These are phyloP conservation scores for Lupinus albus DNA, from an alignment of 306 rosid species.

Conservation along the genomic window DNA sequence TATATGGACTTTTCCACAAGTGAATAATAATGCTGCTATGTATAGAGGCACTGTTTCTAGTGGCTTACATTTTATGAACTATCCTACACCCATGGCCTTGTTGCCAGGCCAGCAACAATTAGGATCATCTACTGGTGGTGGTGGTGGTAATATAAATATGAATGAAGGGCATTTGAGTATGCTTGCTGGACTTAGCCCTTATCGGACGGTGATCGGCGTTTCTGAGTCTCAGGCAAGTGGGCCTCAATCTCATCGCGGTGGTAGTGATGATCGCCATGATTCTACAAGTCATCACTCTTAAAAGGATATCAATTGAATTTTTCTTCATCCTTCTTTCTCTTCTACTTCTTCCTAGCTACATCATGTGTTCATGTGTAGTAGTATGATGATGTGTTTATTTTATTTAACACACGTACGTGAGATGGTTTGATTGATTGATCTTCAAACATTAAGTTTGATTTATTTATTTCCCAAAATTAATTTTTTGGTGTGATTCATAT, in stretches of 20 bases:
- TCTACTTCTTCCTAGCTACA: conserved; percentile 19
- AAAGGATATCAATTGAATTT: conserved; percentile 26
- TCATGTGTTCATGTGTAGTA: too few species aligned
- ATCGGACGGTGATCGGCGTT: conserved; percentile 47
- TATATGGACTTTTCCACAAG: conserved; percentile 83
- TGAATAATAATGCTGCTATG: conserved; percentile 57
- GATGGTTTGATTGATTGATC: conserved; percentile 57
- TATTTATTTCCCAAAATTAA: conserved; percentile 34
- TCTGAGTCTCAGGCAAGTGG: conserved; percentile 63
- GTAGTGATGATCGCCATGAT: conserved; percentile 58
- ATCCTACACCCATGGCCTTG: conserved; percentile 64
- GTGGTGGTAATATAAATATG: conserved; percentile 33
- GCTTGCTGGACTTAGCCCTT: conserved; percentile 62
- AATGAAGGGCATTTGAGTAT: conserved; percentile 61
- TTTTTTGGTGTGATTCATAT: conserved; percentile 65
- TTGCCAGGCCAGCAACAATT: conserved; percentile 57
- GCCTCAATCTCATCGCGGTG: conserved; percentile 65
- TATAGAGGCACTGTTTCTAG: conserved; percentile 69
- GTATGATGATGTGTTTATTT: conserved; percentile 60
- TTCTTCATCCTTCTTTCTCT: conserved; percentile 32
- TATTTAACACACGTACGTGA: conserved; percentile 69
- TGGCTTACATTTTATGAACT: conserved; percentile 81
- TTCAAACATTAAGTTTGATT: conserved; percentile 45
- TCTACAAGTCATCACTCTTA: conserved; percentile 66
- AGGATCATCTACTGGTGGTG: conserved; percentile 22